Evolutionary conservation across 352 stramenopile species (phyloP).

Genomic region (Achlya hypogyna): DNA sequence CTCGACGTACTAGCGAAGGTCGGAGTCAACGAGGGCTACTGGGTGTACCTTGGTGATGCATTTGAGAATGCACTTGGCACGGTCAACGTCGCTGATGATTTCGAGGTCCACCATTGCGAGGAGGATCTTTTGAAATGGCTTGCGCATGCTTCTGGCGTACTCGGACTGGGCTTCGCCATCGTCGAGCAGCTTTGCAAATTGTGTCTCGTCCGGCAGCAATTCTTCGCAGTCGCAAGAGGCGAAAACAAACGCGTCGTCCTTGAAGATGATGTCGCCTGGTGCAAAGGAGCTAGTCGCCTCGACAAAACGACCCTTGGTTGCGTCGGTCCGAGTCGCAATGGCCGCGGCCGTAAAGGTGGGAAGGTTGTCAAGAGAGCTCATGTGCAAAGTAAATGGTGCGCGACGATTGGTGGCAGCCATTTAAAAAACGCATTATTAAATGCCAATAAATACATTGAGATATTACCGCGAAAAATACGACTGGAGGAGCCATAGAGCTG

Average conservation of each 20-base stretch:
- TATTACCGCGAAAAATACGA: too few relatives aligned
- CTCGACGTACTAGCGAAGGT: neutral
- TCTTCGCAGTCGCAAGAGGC: slow-evolving; percentile 47
- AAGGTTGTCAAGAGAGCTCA: neutral
- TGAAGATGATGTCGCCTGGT: slow-evolving; percentile 62
- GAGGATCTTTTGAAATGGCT: slow-evolving; percentile 39
- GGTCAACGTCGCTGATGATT: slow-evolving; percentile 58
- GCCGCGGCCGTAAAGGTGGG: neutral
- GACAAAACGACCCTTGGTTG: neutral
- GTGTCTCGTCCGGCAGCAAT: slow-evolving; percentile 37
- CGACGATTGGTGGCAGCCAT: too few relatives aligned
- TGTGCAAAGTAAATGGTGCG: neutral
- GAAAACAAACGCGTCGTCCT: slow-evolving; percentile 61
- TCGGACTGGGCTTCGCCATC: slow-evolving; percentile 38
- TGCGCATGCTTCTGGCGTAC: slow-evolving; percentile 31
- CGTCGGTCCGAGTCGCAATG: neutral
- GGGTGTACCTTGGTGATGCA: slow-evolving; percentile 50
- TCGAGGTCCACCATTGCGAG: slow-evolving; percentile 44
- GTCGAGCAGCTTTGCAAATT: slow-evolving; percentile 21
- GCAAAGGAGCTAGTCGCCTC: slow-evolving; percentile 24
- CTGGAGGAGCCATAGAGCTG: too few relatives aligned
- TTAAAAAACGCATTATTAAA: too few relatives aligned
- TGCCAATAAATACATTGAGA: too few relatives aligned
- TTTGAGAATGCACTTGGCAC: slow-evolving; percentile 46
- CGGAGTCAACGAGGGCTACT: neutral